These are phyloP conservation scores for Orbilia brochopaga DNA, from an alignment of 2,329 filamentous ascomycete genomes.

Conservation along the genomic window DNA sequence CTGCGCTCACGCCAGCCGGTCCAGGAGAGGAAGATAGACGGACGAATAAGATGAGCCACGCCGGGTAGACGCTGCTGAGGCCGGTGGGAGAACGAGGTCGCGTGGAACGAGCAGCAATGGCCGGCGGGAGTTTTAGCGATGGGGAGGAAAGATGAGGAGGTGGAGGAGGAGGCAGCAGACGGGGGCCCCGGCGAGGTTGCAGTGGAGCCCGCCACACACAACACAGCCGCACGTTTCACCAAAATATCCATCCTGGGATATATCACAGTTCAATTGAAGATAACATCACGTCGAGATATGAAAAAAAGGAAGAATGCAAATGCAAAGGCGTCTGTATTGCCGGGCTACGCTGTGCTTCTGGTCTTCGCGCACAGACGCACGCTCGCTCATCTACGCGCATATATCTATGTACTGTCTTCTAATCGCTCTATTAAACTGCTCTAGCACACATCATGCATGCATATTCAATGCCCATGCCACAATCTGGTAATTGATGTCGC, in stretches of 20 bases:
- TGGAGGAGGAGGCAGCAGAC: conserved; percentile 1
- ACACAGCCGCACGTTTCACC: neutral
- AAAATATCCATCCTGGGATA: neutral
- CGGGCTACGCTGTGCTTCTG: too few relatives aligned
- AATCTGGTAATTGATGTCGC: too few relatives aligned
- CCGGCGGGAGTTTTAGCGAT: conserved; percentile 25
- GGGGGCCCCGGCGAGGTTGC: neutral
- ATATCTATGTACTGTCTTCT: too few relatives aligned
- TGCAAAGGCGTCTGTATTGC: too few relatives aligned
- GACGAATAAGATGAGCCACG: neutral
- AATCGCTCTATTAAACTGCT: too few relatives aligned
- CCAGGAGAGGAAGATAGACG: neutral
- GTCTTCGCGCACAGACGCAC: too few relatives aligned
- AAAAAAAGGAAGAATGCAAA: neutral
- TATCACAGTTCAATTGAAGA: too few relatives aligned
- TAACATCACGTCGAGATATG: neutral
- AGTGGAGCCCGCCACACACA: conserved; percentile 1
- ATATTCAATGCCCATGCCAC: too few relatives aligned
- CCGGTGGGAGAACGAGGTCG: conserved; percentile 1
- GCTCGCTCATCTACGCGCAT: too few relatives aligned
- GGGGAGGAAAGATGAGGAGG: conserved; percentile 26
- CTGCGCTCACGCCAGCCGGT: too few relatives aligned
- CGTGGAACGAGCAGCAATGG: conserved; percentile 18
- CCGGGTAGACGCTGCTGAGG: conserved; percentile 1
- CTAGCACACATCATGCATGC: too few relatives aligned